Base-by-base conservation (phyloP, 176 grass and related monocot species). In the Eleusine indica region DNA sequence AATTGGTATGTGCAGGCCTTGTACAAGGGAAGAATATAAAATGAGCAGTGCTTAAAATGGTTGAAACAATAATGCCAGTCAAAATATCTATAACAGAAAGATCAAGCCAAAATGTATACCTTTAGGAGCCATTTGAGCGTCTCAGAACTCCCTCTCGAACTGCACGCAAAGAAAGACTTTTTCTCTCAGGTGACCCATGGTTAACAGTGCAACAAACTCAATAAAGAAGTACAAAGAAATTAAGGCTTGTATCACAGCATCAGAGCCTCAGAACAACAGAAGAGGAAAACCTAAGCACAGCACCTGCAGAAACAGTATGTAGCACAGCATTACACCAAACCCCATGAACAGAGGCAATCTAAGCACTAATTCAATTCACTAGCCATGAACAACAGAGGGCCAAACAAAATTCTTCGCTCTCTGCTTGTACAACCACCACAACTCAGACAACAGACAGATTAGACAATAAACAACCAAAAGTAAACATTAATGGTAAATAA, bases 71-170 rank as follows among this genome's bases (percentile, higher is more conserved):
- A 35, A 30, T 73, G 64, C 41, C 12, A 39, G 32, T 11, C 1
- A 70, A 81, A 42, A 66, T 9, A 14, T 21, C 25, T 25, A 16
- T 4, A 30, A 39, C 3, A 46, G 0, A 35, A 9, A 76, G 32
- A 46, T 29, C 12, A 30, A 8, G 21, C 25, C 40, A 72, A 4
- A 71, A 28, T 21, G 15, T 44, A 30, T 86, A 86, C 88, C 88
- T 86, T 90, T 90, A 76, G 82, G 76, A 80, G 70, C 82, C 87
- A 89, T 89, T 63, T 73, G 49, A 22, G 64, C 70, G 62, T 84
- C 88, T 78, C 40, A 32, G 79, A 53, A 13, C 16, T 61, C 58
- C 72, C 10, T 29, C 83, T 81, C 28, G 58, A 77, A 68, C 73
- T 86, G 83, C 57, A 82, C 0, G 3, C 1, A 72, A 0, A 72